A percentile compares a stretch with the other conserved stretches of the same genome.
These are phyloP conservation scores for Yamadazyma songkhlaensis DNA, from an alignment of 1,139 yeast genomes.

Conservation along the genomic window DNA sequence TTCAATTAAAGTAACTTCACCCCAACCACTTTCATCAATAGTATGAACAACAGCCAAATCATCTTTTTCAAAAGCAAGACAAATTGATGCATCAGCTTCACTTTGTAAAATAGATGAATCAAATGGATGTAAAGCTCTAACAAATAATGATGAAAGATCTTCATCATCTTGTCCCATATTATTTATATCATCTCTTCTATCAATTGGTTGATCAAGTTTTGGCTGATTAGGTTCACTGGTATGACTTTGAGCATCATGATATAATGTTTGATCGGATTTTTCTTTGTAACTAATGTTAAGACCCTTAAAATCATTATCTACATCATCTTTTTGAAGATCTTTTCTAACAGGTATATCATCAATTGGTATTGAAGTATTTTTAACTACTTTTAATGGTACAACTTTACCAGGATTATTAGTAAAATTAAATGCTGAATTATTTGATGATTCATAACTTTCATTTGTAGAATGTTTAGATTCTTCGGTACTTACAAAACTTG, in stretches of 20 bases:
- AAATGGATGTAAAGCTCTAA: slow-evolving; percentile 74
- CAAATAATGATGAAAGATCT: slow-evolving; percentile 46
- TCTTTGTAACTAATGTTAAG: slow-evolving; percentile 6
- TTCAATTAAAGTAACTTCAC: slow-evolving; percentile 79
- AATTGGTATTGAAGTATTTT: slow-evolving; percentile 14
- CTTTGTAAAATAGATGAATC: slow-evolving; percentile 67
- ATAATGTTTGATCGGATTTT: not conserved
- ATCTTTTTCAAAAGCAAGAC: slow-evolving; percentile 75
- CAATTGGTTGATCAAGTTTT: slow-evolving; percentile 2
- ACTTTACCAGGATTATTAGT: slow-evolving; percentile 6
- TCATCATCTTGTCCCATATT: slow-evolving; percentile 24
- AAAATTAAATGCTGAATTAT: slow-evolving; percentile 12
- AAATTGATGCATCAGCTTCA: slow-evolving; percentile 69
- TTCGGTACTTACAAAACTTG: slow-evolving; percentile 21
- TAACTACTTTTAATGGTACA: slow-evolving; percentile 20
- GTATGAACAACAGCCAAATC: slow-evolving; percentile 88
- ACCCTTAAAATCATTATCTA: slow-evolving; percentile 5
- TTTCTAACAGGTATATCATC: slow-evolving; percentile 31
- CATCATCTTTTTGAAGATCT: slow-evolving; percentile 23
- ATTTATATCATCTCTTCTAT: slow-evolving; percentile 5
- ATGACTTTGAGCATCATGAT: not conserved
- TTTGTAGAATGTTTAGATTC: slow-evolving; percentile 5
- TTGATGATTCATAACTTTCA: slow-evolving; percentile 4
- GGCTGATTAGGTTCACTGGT: not conserved
- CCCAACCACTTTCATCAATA: slow-evolving; percentile 95